phyloP scores from a whole-genome alignment of 2,329 filamentous ascomycete genomes.

The Colletotrichum endophyticum region DNA sequence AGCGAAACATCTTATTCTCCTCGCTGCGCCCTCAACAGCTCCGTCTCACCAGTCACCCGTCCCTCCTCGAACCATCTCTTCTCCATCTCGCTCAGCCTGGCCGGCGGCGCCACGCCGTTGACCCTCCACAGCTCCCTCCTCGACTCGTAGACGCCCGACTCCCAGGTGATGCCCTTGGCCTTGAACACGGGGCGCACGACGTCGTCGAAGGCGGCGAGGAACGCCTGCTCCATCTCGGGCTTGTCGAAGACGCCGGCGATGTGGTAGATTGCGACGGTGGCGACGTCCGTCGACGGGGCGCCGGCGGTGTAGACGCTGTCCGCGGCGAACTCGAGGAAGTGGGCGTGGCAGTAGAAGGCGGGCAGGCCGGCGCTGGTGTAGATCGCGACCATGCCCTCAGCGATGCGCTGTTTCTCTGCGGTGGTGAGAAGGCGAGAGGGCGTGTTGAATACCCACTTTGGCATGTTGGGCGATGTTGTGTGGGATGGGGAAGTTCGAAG shows the following conservation, averaged over 20 bases:
- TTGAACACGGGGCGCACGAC: not conserved
- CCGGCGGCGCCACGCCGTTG: not conserved
- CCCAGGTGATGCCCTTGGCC: not conserved
- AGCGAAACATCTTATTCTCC: not conserved
- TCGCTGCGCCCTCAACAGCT: not conserved
- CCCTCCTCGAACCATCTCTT: not conserved
- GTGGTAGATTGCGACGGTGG: not conserved
- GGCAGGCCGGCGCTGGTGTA: not conserved
- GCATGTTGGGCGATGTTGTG: not conserved
- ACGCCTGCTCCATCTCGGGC: not conserved
- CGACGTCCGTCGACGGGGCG: conserved; percentile 29
- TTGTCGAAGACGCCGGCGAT: not conserved
- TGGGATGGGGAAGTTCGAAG: not conserved
- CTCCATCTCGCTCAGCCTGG: not conserved
- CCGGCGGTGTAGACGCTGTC: conserved; percentile 47
- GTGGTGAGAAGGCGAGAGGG: not conserved
- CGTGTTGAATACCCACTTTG: conserved; percentile 5
- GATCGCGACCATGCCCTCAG: not conserved
- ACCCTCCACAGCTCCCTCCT: not conserved
- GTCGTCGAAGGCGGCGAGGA: not conserved
- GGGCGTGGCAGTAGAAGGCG: conserved; percentile 14
- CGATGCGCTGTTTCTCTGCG: not conserved
- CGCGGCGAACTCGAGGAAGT: conserved; percentile 23
- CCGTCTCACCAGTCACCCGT: not conserved
- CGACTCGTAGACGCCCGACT: conserved; percentile 7